Evolutionary conservation across 352 stramenopile genomes (phyloP).

Genomic region (Phytophthora ohioensis): DNA sequence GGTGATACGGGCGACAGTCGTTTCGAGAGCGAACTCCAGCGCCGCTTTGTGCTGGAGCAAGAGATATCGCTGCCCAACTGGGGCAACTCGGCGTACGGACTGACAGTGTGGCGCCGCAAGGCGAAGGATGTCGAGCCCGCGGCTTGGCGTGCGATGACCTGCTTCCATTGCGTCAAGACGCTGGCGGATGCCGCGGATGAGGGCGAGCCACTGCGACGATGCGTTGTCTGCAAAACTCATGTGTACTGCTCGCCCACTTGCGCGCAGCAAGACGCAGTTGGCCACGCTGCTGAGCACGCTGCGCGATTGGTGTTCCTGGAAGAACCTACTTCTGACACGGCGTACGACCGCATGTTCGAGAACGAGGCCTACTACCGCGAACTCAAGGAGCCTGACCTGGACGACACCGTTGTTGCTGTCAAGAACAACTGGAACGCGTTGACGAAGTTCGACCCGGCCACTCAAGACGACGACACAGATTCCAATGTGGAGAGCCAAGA

Average conservation of each 20-base stretch:
- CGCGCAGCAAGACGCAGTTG: slow-evolving; percentile 42
- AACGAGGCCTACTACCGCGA: slow-evolving; percentile 71
- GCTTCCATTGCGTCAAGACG: slow-evolving; percentile 61
- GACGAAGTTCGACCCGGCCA: slow-evolving; percentile 28
- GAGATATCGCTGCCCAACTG: slow-evolving; percentile 78
- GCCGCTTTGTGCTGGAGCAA: slow-evolving; percentile 60
- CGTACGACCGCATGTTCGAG: slow-evolving; percentile 53
- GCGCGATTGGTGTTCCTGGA: slow-evolving; percentile 75
- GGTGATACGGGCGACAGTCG: slow-evolving; percentile 73
- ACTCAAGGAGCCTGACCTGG: slow-evolving; percentile 43
- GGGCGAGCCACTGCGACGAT: slow-evolving; percentile 61
- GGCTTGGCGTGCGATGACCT: slow-evolving; percentile 51
- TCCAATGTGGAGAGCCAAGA: slow-evolving; percentile 28
- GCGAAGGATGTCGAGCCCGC: slow-evolving; percentile 15
- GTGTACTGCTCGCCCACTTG: slow-evolving; percentile 79
- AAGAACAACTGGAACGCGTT: slow-evolving; percentile 59
- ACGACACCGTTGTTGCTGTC: slow-evolving; percentile 50
- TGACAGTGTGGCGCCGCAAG: slow-evolving; percentile 79
- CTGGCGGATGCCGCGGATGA: slow-evolving; percentile 48
- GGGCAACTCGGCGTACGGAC: slow-evolving; percentile 78
- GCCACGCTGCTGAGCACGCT: slow-evolving; percentile 73
- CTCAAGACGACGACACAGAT: slow-evolving; percentile 19
- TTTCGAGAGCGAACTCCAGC: slow-evolving; percentile 71
- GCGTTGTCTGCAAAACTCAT: slow-evolving; percentile 81
- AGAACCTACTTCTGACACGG: slow-evolving; percentile 51